Evolutionary conservation across 441 rosid genomes (phyloP).

Genomic region (Iberis amara): DNA sequence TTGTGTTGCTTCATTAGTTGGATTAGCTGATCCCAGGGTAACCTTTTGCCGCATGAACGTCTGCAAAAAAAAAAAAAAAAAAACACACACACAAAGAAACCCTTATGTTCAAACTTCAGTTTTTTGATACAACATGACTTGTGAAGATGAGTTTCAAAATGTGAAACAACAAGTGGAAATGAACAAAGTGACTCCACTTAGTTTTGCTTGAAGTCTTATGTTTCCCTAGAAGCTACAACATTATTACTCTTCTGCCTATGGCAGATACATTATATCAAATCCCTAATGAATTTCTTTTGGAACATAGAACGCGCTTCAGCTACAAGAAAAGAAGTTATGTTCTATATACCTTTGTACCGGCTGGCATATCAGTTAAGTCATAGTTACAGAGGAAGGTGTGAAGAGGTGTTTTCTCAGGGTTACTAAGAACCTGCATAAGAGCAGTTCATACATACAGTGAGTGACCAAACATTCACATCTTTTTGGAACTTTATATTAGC

Average conservation of each 20-base stretch:
- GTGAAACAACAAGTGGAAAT: slow-evolving; percentile 6
- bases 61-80: slow-evolving; percentile 33
- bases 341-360: slow-evolving; percentile 73
- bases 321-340: background rate
- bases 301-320: too few relatives aligned
- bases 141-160: background rate
- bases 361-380: slow-evolving; percentile 93
- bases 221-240: slow-evolving; percentile 11
- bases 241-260: slow-evolving; percentile 6
- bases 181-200: background rate
- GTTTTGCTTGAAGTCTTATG: slow-evolving; percentile 2
- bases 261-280: slow-evolving; percentile 3
- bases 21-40: slow-evolving; percentile 56
- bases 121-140: slow-evolving; percentile 1
- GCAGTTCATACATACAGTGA: slow-evolving; percentile 22
- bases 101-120: slow-evolving; percentile 15
- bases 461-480: slow-evolving; percentile 18
- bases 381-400: slow-evolving; percentile 93
- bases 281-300: background rate
- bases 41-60: slow-evolving; percentile 94
- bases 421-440: slow-evolving; percentile 78
- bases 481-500: background rate
- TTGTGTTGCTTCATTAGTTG: slow-evolving; percentile 37
- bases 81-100: slow-evolving; percentile 1
- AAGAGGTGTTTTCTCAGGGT: slow-evolving; percentile 94